A percentile compares a stretch with the other conserved stretches of the same genome.
Conservation (phyloP, 805 yeast species). For the Limtongia smithiae region DNA sequence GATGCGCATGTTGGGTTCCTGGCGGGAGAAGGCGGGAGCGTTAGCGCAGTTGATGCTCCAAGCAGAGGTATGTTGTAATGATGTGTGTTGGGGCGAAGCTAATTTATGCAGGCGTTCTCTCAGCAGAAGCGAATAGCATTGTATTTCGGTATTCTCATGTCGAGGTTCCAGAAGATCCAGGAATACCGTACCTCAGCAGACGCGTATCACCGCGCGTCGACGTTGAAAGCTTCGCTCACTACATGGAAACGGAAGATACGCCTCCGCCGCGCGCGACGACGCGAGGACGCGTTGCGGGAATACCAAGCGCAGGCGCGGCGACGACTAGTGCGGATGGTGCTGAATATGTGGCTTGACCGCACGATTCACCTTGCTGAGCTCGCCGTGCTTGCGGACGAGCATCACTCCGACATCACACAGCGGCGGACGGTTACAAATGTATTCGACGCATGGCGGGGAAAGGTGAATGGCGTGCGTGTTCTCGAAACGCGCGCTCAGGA, state of each 20-base stretch:
- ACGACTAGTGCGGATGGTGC: neutral
- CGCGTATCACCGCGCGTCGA: neutral
- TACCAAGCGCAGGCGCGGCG: neutral
- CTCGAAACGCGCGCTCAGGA: neutral
- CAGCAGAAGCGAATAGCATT: slow-evolving; percentile 1
- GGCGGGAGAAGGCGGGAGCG: slow-evolving; percentile 1
- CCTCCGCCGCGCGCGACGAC: neutral
- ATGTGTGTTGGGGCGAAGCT: neutral
- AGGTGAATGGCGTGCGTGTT: neutral
- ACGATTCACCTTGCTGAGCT: slow-evolving; percentile 9
- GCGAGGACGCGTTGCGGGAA: neutral
- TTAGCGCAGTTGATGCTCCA: neutral
- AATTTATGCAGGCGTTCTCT: neutral
- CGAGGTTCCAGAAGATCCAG: too few relatives aligned
- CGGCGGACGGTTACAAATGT: neutral
- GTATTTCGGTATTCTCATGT: too few relatives aligned
- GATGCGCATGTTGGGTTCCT: neutral
- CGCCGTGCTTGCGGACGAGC: slow-evolving; percentile 1
- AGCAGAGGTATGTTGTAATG: slow-evolving; percentile 3
- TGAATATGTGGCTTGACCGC: slow-evolving; percentile 9
- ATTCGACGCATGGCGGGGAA: slow-evolving; percentile 1
- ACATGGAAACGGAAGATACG: slow-evolving; percentile 5
- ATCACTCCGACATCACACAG: neutral
- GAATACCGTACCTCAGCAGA: too few relatives aligned
- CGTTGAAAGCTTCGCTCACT: neutral